A percentile compares a stretch with the other conserved stretches of the same genome.
Evolutionary conservation across 306 rosid species (phyloP).

Genomic region (Lupinus albus): DNA sequence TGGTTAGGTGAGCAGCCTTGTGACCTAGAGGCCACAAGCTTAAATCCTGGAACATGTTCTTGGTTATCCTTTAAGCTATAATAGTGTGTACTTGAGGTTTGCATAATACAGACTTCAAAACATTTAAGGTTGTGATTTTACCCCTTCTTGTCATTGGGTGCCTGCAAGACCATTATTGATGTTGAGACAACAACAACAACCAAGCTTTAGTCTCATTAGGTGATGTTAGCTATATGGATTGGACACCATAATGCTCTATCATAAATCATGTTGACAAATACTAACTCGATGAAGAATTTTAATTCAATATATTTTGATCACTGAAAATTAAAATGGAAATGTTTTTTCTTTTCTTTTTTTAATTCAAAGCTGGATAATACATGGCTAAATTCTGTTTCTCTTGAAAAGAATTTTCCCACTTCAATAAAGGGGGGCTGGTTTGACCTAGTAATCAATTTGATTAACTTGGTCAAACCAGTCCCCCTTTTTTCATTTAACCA

Average conservation of each 20-base stretch:
- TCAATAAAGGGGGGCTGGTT: conserved; percentile 54
- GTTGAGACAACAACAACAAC: no score
- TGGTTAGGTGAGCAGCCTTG: no score
- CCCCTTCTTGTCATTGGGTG: not conserved
- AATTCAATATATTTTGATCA: no score
- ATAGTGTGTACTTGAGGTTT: conserved; percentile 1
- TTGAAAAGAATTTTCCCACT: conserved; percentile 27
- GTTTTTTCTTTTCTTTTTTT: not conserved
- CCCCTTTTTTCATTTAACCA: conserved; percentile 45
- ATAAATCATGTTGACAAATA: not conserved
- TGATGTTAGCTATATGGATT: no score
- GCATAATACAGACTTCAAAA: conserved; percentile 13
- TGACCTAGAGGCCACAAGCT: no score
- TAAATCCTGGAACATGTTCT: no score
- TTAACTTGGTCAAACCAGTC: conserved; percentile 51
- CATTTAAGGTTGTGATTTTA: conserved; percentile 15
- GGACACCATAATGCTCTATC: no score
- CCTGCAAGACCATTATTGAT: conserved; percentile 1
- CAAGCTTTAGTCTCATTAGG: no score
- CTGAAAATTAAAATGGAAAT: not conserved
- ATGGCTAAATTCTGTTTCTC: conserved; percentile 25
- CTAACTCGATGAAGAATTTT: not conserved
- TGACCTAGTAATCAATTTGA: conserved; percentile 46
- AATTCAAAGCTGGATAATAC: conserved; percentile 1
- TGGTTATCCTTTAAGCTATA: no score